These are phyloP conservation scores for Podospora pseudopauciseta DNA, from an alignment of 495 filamentous ascomycete species.

Conservation along the genomic window DNA sequence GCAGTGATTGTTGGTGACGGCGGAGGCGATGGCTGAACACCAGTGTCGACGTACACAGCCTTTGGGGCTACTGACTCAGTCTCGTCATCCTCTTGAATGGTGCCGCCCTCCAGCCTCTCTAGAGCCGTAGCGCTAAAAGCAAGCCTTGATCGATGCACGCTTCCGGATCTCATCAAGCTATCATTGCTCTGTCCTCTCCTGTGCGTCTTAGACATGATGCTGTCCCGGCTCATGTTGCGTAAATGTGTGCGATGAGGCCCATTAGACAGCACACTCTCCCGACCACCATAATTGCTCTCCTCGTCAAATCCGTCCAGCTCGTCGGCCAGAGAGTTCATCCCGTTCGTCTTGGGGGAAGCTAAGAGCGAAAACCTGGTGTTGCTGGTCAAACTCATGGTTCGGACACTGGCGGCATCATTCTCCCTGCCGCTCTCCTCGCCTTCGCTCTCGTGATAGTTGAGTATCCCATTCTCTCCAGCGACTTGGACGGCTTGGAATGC, in stretches of 20 bases:
- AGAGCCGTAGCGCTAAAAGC: constrained; percentile 47
- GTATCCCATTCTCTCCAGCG: constrained; percentile 32
- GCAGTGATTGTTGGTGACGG: constrained; percentile 59
- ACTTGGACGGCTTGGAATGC: constrained; percentile 62
- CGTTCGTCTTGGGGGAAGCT: constrained; percentile 52
- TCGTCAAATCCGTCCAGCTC: constrained; percentile 79
- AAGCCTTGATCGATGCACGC: constrained; percentile 45
- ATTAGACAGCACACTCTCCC: constrained; percentile 50
- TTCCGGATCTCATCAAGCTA: constrained; percentile 48
- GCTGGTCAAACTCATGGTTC: constrained; percentile 72
- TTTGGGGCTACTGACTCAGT: constrained; percentile 23
- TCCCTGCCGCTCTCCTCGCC: constrained; percentile 53
- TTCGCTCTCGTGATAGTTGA: constrained; percentile 45
- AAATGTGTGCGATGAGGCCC: constrained; percentile 29
- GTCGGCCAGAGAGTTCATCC: constrained; percentile 78
- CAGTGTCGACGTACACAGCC: constrained; percentile 62
- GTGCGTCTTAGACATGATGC: constrained; percentile 41
- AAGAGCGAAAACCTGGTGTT: constrained; percentile 69
- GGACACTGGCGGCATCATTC: constrained; percentile 74
- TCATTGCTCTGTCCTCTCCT: constrained; percentile 50
- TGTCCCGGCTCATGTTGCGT: constrained; percentile 37
- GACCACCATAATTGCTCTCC: constrained; percentile 51
- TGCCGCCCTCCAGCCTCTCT: constrained; percentile 47
- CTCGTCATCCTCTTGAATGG: constrained; percentile 50
- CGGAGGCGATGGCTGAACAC: constrained; percentile 78